phyloP scores from a whole-genome alignment of 2,329 filamentous ascomycete genomes.

The Plectosphaerella cucumerina region DNA sequence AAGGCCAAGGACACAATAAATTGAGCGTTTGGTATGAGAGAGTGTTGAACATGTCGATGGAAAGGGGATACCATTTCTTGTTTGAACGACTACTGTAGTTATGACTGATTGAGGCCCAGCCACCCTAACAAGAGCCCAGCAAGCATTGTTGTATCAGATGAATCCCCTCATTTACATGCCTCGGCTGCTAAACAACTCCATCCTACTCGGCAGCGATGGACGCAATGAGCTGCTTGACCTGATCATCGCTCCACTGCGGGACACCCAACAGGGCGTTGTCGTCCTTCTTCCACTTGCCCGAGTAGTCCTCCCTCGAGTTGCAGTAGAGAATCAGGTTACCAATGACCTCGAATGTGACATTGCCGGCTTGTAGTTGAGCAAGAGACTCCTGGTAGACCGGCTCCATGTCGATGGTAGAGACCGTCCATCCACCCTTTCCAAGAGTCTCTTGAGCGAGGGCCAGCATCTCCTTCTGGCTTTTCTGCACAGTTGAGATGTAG shows the following conservation, averaged over 20 bases:
- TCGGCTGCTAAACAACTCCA: no score
- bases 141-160: no score
- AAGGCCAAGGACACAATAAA: background rate
- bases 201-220: conserved; percentile 6
- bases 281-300: conserved; percentile 9
- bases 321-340: conserved; percentile 13
- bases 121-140: no score
- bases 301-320: conserved; percentile 11
- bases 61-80: background rate
- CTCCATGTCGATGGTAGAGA: conserved; percentile 10
- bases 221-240: conserved; percentile 14
- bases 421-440: conserved; percentile 13
- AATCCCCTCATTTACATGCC: no score
- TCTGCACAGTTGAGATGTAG: conserved; percentile 14
- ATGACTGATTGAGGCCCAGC: no score
- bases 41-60: background rate
- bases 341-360: conserved; percentile 11
- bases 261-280: conserved; percentile 17
- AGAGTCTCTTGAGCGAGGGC: conserved; percentile 13
- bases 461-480: conserved; percentile 18
- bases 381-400: conserved; percentile 13
- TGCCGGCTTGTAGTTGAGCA: conserved; percentile 13
- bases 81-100: no score
- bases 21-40: background rate
- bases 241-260: conserved; percentile 13